Evolutionary conservation across 2,329 filamentous ascomycete species (phyloP).

Genomic region (Sphaerostilbella broomeana): DNA sequence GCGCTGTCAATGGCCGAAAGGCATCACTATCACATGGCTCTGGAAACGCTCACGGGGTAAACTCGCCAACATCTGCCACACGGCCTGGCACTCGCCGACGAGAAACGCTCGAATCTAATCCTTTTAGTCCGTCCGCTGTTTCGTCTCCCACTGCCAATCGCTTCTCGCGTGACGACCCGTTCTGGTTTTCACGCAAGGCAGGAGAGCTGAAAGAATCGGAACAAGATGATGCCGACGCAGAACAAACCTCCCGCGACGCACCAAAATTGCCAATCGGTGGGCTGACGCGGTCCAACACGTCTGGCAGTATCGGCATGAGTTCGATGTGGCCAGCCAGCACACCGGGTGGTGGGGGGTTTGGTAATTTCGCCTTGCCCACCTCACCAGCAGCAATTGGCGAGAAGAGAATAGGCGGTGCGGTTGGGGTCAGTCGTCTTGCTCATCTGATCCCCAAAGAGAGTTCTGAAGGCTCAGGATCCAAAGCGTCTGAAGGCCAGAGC

Average conservation of each 20-base stretch:
- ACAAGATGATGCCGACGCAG: conserved; percentile 43
- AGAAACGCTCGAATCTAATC: conserved; percentile 70
- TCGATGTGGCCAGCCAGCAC: conserved; percentile 45
- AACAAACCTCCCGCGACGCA: conserved; percentile 24
- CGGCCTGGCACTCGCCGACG: conserved; percentile 74
- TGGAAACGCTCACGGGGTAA: conserved; percentile 58
- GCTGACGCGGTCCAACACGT: conserved; percentile 49
- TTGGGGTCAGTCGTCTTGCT: conserved; percentile 78
- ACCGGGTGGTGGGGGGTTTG: conserved; percentile 73
- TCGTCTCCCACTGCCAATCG: conserved; percentile 57
- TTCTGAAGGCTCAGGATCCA: conserved; percentile 53
- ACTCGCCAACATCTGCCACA: conserved; percentile 64
- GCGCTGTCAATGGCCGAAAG: conserved; percentile 66
- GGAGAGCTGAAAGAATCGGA: conserved; percentile 50
- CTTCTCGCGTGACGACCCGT: conserved; percentile 56
- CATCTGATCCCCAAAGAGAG: conserved; percentile 76
- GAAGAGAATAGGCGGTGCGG: conserved; percentile 64
- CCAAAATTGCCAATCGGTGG: conserved; percentile 37
- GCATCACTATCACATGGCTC: conserved; percentile 70
- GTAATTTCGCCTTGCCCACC: conserved; percentile 70
- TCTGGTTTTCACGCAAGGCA: conserved; percentile 51
- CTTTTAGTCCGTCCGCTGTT: conserved; percentile 43
- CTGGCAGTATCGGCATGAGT: conserved; percentile 40
- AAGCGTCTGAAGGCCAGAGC: conserved; percentile 43
- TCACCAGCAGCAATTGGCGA: conserved; percentile 55